Conservation (phyloP, 2,329 filamentous ascomycete species). For the Venturia oleaginea region DNA sequence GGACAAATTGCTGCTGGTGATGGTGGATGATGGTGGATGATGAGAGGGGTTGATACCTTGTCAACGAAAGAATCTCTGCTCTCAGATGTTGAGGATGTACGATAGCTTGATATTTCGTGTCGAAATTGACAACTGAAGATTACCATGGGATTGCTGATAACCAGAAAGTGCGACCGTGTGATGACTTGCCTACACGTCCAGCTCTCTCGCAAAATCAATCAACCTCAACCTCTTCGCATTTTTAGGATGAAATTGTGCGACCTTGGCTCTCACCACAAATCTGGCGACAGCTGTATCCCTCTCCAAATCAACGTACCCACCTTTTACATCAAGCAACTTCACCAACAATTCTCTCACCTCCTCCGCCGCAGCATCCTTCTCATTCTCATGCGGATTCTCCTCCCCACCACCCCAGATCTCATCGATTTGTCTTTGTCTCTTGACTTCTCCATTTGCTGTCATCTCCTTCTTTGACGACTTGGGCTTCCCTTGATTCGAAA, state of each 20-base stretch:
- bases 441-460: conserved; percentile 23
- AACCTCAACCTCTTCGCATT: conserved; percentile 43
- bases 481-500: conserved; percentile 41
- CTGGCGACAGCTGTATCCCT: conserved; percentile 44
- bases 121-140: neutral
- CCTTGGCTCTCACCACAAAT: conserved; percentile 45
- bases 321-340: conserved; percentile 32
- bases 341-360: conserved; percentile 40
- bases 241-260: conserved; percentile 47
- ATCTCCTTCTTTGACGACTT: conserved; percentile 14
- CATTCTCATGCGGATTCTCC: conserved; percentile 26
- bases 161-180: neutral
- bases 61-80: neutral
- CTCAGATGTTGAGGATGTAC: neutral
- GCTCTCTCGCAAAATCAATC: conserved; percentile 42
- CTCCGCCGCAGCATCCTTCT: conserved; percentile 39
- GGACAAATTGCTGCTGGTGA: neutral
- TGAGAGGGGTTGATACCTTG: neutral
- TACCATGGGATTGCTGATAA: neutral
- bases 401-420: conserved; percentile 35
- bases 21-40: neutral
- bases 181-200: conserved; percentile 22
- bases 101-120: neutral
- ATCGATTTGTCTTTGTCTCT: conserved; percentile 42
- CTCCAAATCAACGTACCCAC: conserved; percentile 38